phyloP scores from a whole-genome alignment of 1,139 yeast species.

The Candida buenavistaensis region DNA sequence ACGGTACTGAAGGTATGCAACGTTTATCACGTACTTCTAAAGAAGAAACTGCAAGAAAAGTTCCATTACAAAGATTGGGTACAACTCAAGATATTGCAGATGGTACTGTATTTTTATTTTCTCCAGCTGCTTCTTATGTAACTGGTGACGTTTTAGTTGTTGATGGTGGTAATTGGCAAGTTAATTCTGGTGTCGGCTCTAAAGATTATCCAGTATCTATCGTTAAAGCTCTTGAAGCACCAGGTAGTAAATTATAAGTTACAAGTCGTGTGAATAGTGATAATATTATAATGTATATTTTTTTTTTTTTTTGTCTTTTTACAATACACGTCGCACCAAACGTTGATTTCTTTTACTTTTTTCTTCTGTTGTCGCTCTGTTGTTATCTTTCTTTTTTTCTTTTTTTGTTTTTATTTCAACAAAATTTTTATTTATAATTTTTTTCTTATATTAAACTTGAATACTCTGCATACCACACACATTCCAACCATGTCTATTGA shows the following conservation, averaged over 20 bases:
- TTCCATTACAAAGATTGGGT: constrained; percentile 82
- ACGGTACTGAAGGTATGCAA: constrained; percentile 78
- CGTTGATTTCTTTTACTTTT: too few relatives aligned
- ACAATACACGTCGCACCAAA: too few relatives aligned
- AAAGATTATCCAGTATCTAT: constrained; percentile 36
- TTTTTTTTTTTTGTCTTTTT: too few relatives aligned
- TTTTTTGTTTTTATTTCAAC: not conserved
- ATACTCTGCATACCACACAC: too few relatives aligned
- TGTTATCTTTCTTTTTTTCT: not conserved
- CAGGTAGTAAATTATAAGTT: constrained; percentile 16
- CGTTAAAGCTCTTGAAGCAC: constrained; percentile 13
- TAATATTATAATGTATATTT: too few relatives aligned
- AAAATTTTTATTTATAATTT: not conserved
- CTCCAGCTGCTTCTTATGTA: constrained; percentile 76
- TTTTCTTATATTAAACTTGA: too few relatives aligned
- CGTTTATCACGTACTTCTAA: constrained; percentile 47
- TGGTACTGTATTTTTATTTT: constrained; percentile 79
- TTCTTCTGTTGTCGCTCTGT: constrained; percentile 1
- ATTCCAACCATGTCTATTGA: constrained; percentile 62
- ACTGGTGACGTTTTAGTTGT: constrained; percentile 80
- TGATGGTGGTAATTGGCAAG: constrained; percentile 92
- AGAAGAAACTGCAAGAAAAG: constrained; percentile 39
- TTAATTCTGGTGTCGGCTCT: constrained; percentile 20
- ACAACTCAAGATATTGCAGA: constrained; percentile 80
- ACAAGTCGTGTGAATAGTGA: too few relatives aligned